Base-by-base conservation (phyloP, 768 basidiomycete genomes). In the Mycena chlorophos region DNA sequence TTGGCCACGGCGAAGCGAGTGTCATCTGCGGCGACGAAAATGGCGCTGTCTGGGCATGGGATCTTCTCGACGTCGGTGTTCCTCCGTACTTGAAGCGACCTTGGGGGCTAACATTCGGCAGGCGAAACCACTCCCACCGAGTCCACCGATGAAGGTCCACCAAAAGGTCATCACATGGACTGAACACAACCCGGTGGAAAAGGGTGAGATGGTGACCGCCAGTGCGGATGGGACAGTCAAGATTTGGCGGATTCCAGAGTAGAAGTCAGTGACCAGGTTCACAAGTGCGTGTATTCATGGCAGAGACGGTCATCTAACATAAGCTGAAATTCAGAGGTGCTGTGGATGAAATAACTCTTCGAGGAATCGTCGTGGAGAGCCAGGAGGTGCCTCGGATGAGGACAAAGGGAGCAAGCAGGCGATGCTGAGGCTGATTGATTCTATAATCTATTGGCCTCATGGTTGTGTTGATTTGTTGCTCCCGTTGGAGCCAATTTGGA, bases 161-260 rank as follows among this genome's bases (percentile, higher is more conserved):
- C 76, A 86, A 37, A 93, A 90, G 68, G 80, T 90, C 26, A 86
- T 97, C 48, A 91, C 91, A 12, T 97, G 94, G 92, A 86, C 91
- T 2, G 93, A 95, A 72, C 85, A 93, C 63, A 91, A 95, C 71
- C 94, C 92, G 6, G 80, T 76, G 20, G 88, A 93, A 52, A 78
- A 83, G 5, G 84, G 84, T 17, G 93, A 97, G 69, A 82, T 97
- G 81, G 72, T 94, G 40, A 95, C 94, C 3, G 86, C 93, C 1
- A 91, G 93, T 64, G 88, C 90, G 19, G 95, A 98, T 68, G 94
- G 95, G 17, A 88, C 87, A 6, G 88, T 89, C 54, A 96, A 94
- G 69, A 84, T 98, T 16, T 98, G 95, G 95, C 77, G 80, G n/a
- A n/a, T n/a, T n/a, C 62, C 73, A 82, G 59, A n/a, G 73, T 80